Evolutionary conservation across 2,329 filamentous ascomycete species (phyloP), one percentile per base, ranked within the genome.

Genomic region (Domatiomyces globalis): DNA sequence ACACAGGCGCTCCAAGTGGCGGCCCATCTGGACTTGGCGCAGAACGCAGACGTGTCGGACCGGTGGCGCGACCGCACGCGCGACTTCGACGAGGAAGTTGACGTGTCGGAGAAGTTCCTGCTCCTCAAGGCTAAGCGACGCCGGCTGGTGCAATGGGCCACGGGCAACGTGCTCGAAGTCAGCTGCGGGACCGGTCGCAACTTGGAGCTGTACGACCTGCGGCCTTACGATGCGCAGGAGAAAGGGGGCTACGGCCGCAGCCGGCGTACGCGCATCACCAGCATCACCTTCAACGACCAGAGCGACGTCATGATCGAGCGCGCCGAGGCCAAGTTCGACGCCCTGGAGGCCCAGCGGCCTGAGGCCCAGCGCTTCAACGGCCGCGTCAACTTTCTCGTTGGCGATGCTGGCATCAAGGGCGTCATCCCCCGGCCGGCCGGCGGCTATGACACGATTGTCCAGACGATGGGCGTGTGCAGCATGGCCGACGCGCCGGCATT

Each of bases 391-490:
- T 61, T 59, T 45, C 44, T 60, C 19, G 54, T 58, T 9, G 60
- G 56, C 3, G 58, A 60, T 27, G 58, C 57, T 8, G 48, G 50
- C 17, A 48, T 54, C 22, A 45, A 33, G 15, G 33, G 53, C 39
- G 33, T 57, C 10, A 58, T 59, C 44, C 20, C 46, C 15, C 36
- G 57, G 46, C 59, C 58, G 2, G 48, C 52, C 10, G 57, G 52
- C 15, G 62, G 62, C 44, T 74, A 67, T 56, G 72, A 74, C 60
- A 73, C 71, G 0, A 62, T 75, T 43, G 60, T 75, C 36, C 69
- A 74, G 58, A 74, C 72, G 1, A 74, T 75, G 71, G 72, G 72
- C 2, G 57, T 75, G 4, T 75, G 73, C 58, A 74, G 71, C 46
- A 71, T 60, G 53, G 49, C 58, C 1, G 56, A 57, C 33, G 56